phyloP scores from a whole-genome alignment of 768 basidiomycete species.

The Agrocybe praecox region DNA sequence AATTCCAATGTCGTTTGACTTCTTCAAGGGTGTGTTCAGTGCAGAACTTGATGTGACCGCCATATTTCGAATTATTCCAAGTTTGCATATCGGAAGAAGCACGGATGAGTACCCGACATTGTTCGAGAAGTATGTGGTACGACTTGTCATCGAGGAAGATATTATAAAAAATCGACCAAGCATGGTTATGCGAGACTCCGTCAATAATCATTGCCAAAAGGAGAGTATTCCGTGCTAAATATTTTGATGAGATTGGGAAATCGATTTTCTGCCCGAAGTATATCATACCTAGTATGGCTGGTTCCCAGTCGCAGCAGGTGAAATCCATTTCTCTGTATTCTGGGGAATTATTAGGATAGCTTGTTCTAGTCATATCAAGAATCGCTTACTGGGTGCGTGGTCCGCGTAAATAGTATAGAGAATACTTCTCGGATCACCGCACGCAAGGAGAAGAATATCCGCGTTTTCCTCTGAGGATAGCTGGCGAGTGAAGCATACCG shows the following conservation, averaged over 20 bases:
- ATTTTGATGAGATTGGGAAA: background rate
- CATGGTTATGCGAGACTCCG: conserved; percentile 13
- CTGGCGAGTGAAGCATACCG: conserved; percentile 48
- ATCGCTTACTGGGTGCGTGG: conserved; percentile 19
- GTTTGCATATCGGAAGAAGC: conserved; percentile 29
- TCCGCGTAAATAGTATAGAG: conserved; percentile 47
- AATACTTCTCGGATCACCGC: conserved; percentile 58
- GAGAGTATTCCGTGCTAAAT: conserved; percentile 49
- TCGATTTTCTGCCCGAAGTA: background rate
- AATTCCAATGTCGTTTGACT: conserved; percentile 42
- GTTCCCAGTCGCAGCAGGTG: conserved; percentile 54
- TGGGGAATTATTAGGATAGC: background rate
- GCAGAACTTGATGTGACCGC: conserved; percentile 36
- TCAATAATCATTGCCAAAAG: conserved; percentile 46
- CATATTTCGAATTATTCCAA: conserved; percentile 45
- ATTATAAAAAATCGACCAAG: conserved; percentile 55
- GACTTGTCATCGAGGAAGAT: conserved; percentile 42
- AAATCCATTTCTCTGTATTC: conserved; percentile 39
- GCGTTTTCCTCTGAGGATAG: conserved; percentile 50
- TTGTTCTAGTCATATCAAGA: too few relatives aligned
- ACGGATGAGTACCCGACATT: conserved; percentile 39
- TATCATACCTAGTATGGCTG: conserved; percentile 42
- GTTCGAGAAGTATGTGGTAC: conserved; percentile 31
- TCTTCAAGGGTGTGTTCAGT: conserved; percentile 37
- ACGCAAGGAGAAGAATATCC: conserved; percentile 52